Base-by-base conservation (phyloP, 2,329 filamentous ascomycete species). In the Stemphylium vesicarium region DNA sequence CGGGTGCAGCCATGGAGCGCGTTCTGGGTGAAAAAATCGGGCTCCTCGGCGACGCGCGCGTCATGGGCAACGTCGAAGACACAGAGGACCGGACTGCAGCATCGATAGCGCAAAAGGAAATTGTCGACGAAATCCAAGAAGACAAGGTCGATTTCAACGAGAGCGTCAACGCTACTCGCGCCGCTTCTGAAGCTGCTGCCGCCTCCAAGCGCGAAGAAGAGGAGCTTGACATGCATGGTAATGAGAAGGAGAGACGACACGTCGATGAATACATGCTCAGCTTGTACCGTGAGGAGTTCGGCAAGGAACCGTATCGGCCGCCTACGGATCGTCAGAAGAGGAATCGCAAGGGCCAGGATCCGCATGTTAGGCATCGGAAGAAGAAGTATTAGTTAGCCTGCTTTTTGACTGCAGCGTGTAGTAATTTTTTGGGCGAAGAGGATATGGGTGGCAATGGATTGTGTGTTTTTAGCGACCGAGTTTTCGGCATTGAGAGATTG, bases 61-160 rank as follows among this genome's bases (percentile, higher is more conserved):
- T 88, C 0, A 87, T 99, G 29, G 92, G 96, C 65, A 89, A 91
- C 61, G 94, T 92, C 0, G 95, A 99, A 76, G 95, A 99, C 67
- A 86, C 85, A 42, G 95, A 99, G 71, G 95, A 99, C 71, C 91
- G 94, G 12, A 88, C 87, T 22, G 95, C 95, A 0, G 95, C 95
- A 2, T 89, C 90, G 46, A 85, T 90, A 9, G 95, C 95, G 0
- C 90, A 96, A 72, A 95, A 90, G 69, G 95, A 99, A 74, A 88
- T 95, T 12, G 84, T 88, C 41, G 87, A 91, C 5, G 75, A 77
- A 36, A 77, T 75, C 6, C 74, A 73, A 15, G 79, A 80, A 24
- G 77, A 78, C 15, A 76, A 80, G 40, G 80, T 72, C 18, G 74
- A 77, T 50, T 77, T 77, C 50, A 71, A 64, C 38, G 74, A 76